Base-by-base conservation (phyloP, 164 flowering plant genomes). In the Magnolia sinica region DNA sequence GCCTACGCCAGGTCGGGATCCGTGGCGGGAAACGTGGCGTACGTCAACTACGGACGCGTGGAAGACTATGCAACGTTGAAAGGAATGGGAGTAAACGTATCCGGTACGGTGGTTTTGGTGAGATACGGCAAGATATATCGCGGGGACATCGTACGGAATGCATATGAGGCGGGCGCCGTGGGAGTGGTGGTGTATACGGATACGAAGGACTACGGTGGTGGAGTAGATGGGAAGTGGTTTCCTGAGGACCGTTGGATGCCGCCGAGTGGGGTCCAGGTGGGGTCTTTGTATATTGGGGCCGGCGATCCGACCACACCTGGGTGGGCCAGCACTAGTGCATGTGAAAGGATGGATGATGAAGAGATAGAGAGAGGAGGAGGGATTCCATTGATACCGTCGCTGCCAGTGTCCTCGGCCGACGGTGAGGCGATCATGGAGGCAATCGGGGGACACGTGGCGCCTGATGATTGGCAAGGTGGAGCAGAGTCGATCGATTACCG, bases 291-390 rank as follows among this genome's bases (percentile, higher is more conserved):
- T 27, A 74, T 50, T 51, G 92, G 91, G 9, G 68, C 71, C 4
- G 96, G 96, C 3, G 96, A 91, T 50, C 96, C 94, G 0, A 85
- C 94, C 0, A 91, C 94, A 5, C 96, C 96, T 0, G 96, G 93
- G 8, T 90, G 96, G 96, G 76, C 91, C 0, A 91, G 96, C 69
- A 76, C 77, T 0, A 77, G 72, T 1, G 89, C 65, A 0, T 88
- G 94, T 74, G 92, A 91, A 79, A 89, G 96, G 83, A 19, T 87
- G 29, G 76, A 87, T 0, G 78, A 82, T 2, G 89, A 87, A 0
- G 91, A 86, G 61, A 86, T 89, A 22, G 91, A 85, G 73, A 76
- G 74, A 76, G 59, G 74, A 14, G 93, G 90, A 13, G 85, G 86
- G 59, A 84, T 87, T 64, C 89, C 91, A 0, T n/a, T 79, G 63